These are phyloP conservation scores for Lactarius evosmus DNA, from an alignment of 768 basidiomycete genomes.

Conservation along the genomic window DNA sequence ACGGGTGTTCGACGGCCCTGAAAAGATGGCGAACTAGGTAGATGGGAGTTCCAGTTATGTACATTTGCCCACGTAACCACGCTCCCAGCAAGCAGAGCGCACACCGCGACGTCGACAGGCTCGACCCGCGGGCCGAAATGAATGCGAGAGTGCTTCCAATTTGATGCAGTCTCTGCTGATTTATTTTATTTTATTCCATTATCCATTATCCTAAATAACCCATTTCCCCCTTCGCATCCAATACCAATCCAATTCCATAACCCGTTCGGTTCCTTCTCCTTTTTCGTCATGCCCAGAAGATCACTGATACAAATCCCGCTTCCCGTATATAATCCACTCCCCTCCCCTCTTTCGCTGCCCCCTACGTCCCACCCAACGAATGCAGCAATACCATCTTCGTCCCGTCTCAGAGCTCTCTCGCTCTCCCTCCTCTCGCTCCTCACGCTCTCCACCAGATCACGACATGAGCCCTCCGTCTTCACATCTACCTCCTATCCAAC, in stretches of 20 bases:
- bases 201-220: background rate
- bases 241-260: slow-evolving; percentile 25
- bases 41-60: slow-evolving; percentile 1
- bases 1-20: slow-evolving; percentile 24
- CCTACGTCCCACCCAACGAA: slow-evolving; percentile 8
- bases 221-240: slow-evolving; percentile 13
- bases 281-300: slow-evolving; percentile 24
- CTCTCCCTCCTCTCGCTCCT: slow-evolving; percentile 24
- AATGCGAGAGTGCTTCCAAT: slow-evolving; percentile 20
- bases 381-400: slow-evolving; percentile 27
- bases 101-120: background rate
- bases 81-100: background rate
- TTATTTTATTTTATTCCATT: slow-evolving; percentile 7
- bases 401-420: slow-evolving; percentile 25
- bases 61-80: slow-evolving; percentile 9
- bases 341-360: background rate
- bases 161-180: slow-evolving; percentile 15
- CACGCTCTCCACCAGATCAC: slow-evolving; percentile 17
- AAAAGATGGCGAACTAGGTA: slow-evolving; percentile 2
- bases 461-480: slow-evolving; percentile 22
- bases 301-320: slow-evolving; percentile 27
- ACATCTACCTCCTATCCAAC: slow-evolving; percentile 27
- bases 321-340: slow-evolving; percentile 19
- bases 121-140: slow-evolving; percentile 26
- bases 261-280: slow-evolving; percentile 21